These are phyloP conservation scores for Colletotrichum musicola DNA, from an alignment of 2,329 filamentous ascomycete genomes.

Conservation along the genomic window DNA sequence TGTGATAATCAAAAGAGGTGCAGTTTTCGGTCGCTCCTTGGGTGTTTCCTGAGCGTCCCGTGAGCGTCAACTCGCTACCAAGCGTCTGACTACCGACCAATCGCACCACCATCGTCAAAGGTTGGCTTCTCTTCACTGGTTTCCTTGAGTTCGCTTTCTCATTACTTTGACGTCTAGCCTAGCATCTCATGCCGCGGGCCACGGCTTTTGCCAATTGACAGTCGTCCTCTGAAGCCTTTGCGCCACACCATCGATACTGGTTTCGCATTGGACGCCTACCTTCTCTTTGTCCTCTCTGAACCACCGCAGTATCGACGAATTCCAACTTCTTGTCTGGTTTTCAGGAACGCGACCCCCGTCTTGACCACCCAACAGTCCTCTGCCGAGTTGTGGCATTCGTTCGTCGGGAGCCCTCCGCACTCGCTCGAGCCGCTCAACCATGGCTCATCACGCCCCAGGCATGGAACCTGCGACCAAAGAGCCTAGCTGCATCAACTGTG, in stretches of 20 bases:
- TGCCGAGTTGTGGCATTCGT: neutral
- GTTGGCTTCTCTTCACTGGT: slow-evolving; percentile 12
- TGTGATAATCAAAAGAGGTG: neutral
- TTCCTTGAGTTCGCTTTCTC: slow-evolving; percentile 8
- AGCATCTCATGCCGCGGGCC: neutral
- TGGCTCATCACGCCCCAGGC: slow-evolving; percentile 35
- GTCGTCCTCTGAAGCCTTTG: neutral
- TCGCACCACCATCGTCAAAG: slow-evolving; percentile 8
- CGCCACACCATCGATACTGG: too few relatives aligned
- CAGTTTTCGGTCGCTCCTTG: too few relatives aligned
- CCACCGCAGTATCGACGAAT: too few relatives aligned
- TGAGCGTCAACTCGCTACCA: neutral
- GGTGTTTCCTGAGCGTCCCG: neutral
- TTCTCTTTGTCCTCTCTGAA: too few relatives aligned
- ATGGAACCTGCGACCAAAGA: slow-evolving; percentile 33
- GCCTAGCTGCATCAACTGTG: slow-evolving; percentile 38
- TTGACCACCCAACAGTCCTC: neutral
- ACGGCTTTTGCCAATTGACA: neutral
- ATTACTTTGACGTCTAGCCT: neutral
- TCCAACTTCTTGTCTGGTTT: too few relatives aligned
- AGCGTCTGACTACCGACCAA: neutral
- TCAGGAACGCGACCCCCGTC: too few relatives aligned
- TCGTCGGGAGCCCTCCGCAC: neutral
- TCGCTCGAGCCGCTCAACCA: neutral
- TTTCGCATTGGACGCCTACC: too few relatives aligned